phyloP scores from a whole-genome alignment of 441 rosid genomes.

The Erodium texanum region DNA sequence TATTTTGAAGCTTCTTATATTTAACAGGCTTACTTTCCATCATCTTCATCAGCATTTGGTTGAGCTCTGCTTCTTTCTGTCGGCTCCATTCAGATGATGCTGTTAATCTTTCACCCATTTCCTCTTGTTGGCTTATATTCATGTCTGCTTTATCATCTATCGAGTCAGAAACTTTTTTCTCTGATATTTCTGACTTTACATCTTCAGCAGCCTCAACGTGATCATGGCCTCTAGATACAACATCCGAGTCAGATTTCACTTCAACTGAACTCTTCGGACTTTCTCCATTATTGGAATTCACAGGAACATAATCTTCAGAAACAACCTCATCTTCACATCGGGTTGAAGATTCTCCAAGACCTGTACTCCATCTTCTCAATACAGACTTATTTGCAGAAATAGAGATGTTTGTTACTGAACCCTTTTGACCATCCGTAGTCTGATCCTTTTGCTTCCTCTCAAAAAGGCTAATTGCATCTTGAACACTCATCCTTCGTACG shows the following conservation, averaged over 20 bases:
- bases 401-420: conserved; percentile 25
- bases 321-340: conserved; percentile 26
- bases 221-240: conserved; percentile 16
- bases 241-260: conserved; percentile 27
- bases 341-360: conserved; percentile 36
- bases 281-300: conserved; percentile 25
- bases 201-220: conserved; percentile 23
- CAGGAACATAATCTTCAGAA: conserved; percentile 25
- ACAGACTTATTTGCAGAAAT: conserved; percentile 39
- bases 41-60: conserved; percentile 43
- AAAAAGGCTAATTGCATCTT: conserved; percentile 56
- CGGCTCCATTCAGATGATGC: conserved; percentile 40
- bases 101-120: conserved; percentile 23
- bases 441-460: conserved; percentile 54
- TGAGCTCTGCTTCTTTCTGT: conserved; percentile 48
- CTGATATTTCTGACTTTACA: conserved; percentile 22
- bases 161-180: conserved; percentile 20
- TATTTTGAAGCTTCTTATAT: conserved; percentile 21
- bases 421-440: conserved; percentile 31
- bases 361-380: conserved; percentile 65
- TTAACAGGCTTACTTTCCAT: conserved; percentile 28
- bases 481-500: conserved; percentile 45
- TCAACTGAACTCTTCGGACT: conserved; percentile 19
- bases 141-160: conserved; percentile 20
- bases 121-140: conserved; percentile 21